Conservation (phyloP, 768 basidiomycete species). For the Collybiopsis luxurians region DNA sequence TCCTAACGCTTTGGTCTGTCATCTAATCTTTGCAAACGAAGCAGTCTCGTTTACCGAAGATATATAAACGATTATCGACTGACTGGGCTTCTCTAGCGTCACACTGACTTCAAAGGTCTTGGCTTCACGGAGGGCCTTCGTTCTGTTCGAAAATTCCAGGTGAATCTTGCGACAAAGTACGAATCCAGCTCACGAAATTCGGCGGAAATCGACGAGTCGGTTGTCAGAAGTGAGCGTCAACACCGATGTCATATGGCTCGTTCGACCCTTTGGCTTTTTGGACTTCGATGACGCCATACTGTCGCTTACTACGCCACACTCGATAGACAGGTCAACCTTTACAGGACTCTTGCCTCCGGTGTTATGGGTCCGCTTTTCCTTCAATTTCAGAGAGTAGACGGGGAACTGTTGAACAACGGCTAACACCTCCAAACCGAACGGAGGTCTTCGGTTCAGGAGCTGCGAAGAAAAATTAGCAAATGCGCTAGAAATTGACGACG, state of each 20-base stretch:
- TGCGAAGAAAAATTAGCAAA: conserved; percentile 23
- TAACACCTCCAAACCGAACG: conserved; percentile 73
- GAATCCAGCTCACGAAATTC: conserved; percentile 56
- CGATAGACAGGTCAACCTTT: conserved; percentile 51
- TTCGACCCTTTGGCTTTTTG: conserved; percentile 45
- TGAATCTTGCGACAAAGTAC: background rate
- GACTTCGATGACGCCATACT: conserved; percentile 22
- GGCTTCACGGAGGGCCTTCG: conserved; percentile 56
- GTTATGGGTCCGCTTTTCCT: conserved; percentile 42
- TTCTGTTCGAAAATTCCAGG: conserved; percentile 39
- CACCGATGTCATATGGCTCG: conserved; percentile 64
- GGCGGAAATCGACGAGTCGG: conserved; percentile 74
- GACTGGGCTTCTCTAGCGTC: conserved; percentile 72
- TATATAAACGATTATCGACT: conserved; percentile 57
- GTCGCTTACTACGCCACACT: conserved; percentile 50
- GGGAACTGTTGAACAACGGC: conserved; percentile 63
- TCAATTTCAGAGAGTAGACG: conserved; percentile 52
- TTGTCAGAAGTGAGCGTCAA: conserved; percentile 75
- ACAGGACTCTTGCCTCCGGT: conserved; percentile 51
- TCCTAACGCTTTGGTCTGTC: conserved; percentile 48
- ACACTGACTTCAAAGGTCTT: conserved; percentile 62
- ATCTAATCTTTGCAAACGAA: conserved; percentile 9
- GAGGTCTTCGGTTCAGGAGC: conserved; percentile 72
- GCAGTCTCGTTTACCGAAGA: conserved; percentile 47
- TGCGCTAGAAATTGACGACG: background rate